Base-by-base conservation (phyloP, 116 monocot genomes). In the Trichopus zeylanicus region DNA sequence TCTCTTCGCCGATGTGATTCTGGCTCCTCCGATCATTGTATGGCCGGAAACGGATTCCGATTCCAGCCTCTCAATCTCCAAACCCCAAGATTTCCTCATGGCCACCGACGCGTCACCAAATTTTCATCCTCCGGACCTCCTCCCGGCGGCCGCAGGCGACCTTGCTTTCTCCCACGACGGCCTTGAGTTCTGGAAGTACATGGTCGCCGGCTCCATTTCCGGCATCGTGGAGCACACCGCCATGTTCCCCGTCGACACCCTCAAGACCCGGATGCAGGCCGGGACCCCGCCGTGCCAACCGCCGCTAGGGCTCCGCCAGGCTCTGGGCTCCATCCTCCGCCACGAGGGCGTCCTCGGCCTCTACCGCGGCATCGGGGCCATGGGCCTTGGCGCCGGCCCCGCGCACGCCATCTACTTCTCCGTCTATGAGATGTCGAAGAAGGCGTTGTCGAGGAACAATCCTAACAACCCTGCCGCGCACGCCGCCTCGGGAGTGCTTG, bases 161-260 rank as follows among this genome's bases (percentile, higher is more conserved):
- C 46, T 61, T 29, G 26, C 24, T 19, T 24, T 61, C 49, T 19
- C n/a, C n/a, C n/a, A n/a, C n/a, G n/a, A n/a, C n/a, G n/a, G n/a
- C n/a, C n/a, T n/a, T n/a, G n/a, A n/a, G n/a, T n/a, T n/a, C n/a
- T n/a, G n/a, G n/a, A n/a, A n/a, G n/a, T n/a, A n/a, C n/a, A n/a
- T n/a, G n/a, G n/a, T n/a, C n/a, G n/a, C n/a, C n/a, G n/a, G n/a
- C n/a, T n/a, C n/a, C n/a, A n/a, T n/a, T n/a, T n/a, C 91, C 55
- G 97, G 97, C 53, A 65, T 87, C 53, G 71, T 97, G 38, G 97
- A 97, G 46, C 97, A 97, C 80, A 75, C 74, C 26, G 81, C 74
- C 67, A 91, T 97, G 97, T 97, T 97, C 71, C 91, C 97, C 6
- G 73, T 97, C 19, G 97, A 97, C 70, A 97, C 97, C 12, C 67